phyloP scores from a whole-genome alignment of 495 filamentous ascomycete species.

The Tetracladium marchalianum region DNA sequence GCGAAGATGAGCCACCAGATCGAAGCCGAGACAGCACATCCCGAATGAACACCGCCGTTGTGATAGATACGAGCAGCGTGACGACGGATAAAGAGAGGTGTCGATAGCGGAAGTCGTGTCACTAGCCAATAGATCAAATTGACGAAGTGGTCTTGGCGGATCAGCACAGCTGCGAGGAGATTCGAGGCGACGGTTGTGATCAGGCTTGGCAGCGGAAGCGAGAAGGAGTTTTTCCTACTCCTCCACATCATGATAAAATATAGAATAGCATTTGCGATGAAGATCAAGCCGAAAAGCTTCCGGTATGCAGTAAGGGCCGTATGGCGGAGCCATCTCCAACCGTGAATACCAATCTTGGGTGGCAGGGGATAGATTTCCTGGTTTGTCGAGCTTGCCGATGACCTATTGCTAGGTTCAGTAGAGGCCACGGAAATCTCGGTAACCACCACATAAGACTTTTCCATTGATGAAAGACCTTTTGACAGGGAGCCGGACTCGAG shows the following conservation, averaged over 20 bases:
- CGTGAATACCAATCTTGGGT: constrained; percentile 16
- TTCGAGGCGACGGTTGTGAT: constrained; percentile 33
- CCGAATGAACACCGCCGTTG: constrained; percentile 57
- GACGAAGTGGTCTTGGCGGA: constrained; percentile 54
- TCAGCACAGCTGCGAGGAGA: constrained; percentile 30
- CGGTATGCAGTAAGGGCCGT: constrained; percentile 30
- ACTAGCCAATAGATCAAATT: constrained; percentile 46
- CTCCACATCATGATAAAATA: constrained; percentile 18
- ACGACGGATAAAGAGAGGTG: constrained; percentile 44
- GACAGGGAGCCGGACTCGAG: too few species aligned
- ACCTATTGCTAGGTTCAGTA: too few species aligned
- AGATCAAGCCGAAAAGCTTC: constrained; percentile 42
- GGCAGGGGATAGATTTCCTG: constrained; percentile 4
- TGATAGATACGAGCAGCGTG: constrained; percentile 53
- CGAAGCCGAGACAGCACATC: constrained; percentile 47
- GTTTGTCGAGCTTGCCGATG: too few species aligned
- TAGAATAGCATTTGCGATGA: constrained; percentile 39
- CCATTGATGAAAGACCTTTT: too few species aligned
- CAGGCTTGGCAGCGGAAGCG: constrained; percentile 20
- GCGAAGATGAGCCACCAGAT: constrained; percentile 55
- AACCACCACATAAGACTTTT: too few species aligned
- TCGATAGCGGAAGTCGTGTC: constrained; percentile 42
- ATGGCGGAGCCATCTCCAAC: constrained; percentile 16
- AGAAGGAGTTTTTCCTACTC: background rate
- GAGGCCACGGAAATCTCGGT: too few species aligned